phyloP scores from a whole-genome alignment of 202 grass and related monocot species.

The Eragrostis tef region DNA sequence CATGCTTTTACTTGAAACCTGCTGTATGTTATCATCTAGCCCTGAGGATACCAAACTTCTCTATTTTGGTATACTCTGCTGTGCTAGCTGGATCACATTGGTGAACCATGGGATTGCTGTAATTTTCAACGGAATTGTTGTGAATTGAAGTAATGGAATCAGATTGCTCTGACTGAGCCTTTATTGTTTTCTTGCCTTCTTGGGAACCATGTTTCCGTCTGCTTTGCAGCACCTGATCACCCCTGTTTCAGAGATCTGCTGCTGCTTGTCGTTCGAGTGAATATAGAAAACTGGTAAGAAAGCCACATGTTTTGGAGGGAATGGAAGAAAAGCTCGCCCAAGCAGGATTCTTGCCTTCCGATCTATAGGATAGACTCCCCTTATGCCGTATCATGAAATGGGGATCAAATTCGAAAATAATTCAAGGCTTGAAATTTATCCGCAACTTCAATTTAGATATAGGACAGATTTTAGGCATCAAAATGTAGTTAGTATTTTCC shows the following conservation, averaged over 20 bases:
- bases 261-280: not conserved
- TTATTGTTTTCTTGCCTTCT: slow-evolving; percentile 1
- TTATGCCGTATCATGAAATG: not conserved
- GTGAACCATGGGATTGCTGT: slow-evolving; percentile 44
- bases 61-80: slow-evolving; percentile 37
- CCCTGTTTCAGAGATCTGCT: not conserved
- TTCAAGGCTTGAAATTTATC: not conserved
- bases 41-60: slow-evolving; percentile 37
- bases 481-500: no score
- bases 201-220: not conserved
- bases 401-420: not conserved
- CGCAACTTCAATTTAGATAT: not conserved
- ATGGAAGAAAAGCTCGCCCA: not conserved
- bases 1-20: slow-evolving; percentile 43
- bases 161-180: not conserved
- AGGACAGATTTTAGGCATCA: no score
- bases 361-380: not conserved
- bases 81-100: slow-evolving; percentile 47
- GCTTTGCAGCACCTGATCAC: not conserved
- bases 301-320: not conserved
- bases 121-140: slow-evolving; percentile 41
- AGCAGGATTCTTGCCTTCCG: not conserved
- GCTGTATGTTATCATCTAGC: slow-evolving; percentile 44
- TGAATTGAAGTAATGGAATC: slow-evolving; percentile 26
- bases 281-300: not conserved